Percentiles rank a stretch among this genome's conserved stretches.
Evolutionary conservation across 2,329 filamentous ascomycete genomes (phyloP).

Genomic region (Alternaria gansuensis): DNA sequence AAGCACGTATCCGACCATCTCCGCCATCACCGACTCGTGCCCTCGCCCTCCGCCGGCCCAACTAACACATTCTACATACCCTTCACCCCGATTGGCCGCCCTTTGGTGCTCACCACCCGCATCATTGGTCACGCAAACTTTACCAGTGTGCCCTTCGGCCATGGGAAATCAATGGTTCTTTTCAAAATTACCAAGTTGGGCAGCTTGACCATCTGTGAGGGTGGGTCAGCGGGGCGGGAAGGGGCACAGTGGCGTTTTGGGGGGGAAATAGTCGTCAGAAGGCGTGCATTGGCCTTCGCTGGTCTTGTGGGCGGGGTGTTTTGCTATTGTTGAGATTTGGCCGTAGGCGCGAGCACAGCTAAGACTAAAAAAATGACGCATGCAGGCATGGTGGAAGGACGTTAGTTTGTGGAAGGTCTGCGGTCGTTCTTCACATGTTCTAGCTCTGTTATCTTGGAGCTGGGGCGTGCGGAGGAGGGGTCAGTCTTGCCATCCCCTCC

Average conservation of each 20-base stretch:
- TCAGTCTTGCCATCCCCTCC: neutral
- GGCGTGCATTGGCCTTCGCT: neutral
- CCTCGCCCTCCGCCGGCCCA: conserved; percentile 6
- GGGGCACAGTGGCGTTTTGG: conserved; percentile 5
- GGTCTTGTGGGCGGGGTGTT: neutral
- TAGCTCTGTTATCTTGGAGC: neutral
- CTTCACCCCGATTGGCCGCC: conserved; percentile 19
- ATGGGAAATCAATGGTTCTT: conserved; percentile 14
- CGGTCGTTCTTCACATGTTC: neutral
- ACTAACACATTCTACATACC: conserved; percentile 23
- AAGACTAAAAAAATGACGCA: neutral
- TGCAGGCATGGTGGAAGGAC: neutral
- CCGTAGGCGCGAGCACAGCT: conserved; percentile 1
- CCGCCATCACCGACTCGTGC: conserved; percentile 8
- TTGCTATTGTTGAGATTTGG: conserved; percentile 4
- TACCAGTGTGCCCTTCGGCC: conserved; percentile 26
- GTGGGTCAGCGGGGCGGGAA: conserved; percentile 7
- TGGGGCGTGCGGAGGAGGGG: neutral
- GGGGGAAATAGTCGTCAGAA: neutral
- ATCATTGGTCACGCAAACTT: conserved; percentile 18
- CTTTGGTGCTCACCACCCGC: conserved; percentile 5
- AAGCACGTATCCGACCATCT: neutral
- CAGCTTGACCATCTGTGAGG: conserved; percentile 5
- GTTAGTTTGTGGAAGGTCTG: neutral
- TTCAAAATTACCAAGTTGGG: conserved; percentile 9